Base-by-base conservation (phyloP, 768 basidiomycete species). In the Boletus rubroflammeus region DNA sequence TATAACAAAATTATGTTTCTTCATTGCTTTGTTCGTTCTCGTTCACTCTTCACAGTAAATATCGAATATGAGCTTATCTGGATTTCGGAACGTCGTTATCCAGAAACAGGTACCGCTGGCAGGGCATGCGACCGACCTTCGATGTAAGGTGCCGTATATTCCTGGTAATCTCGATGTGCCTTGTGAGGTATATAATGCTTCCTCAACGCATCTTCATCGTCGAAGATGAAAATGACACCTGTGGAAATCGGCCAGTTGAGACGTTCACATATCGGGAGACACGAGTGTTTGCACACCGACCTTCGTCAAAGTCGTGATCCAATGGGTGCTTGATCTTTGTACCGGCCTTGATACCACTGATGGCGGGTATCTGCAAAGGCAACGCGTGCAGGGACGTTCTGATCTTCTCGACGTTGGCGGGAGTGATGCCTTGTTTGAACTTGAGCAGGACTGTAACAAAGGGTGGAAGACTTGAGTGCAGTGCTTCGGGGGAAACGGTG, bases 191-290 rank as follows among this genome's bases (percentile, higher is more conserved):
- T 1, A 35, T 67, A 67, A 0, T 29, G 44, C 3, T 53, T 54
- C n/a, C 5, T 38, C 26, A 67, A 44, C 19, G 54, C 53, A 13
- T 50, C 48, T 47, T 53, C 52, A 32, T 56, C 54, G 25, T 68
- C 46, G 42, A 68, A 70, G 39, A 63, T 10, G 25, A 67, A 55
- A 25, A 67, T 56, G 29, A 60, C 10, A 14, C 67, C 66, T 69
- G 38, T 31, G 6, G 13, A 32, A 29, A 29, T 45, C 15, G 2
- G 9, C 21, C 35, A 31, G n/a, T 19, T 31, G 29, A 32, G n/a
- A 26, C 13, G 5, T 25, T 36, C 19, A 26, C 6, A 14, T 1
- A 7, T 17, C 5, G 35, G n/a, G 5, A n/a, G 34, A 11, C 15
- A 45, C 8, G 15, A 10, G 15, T 2, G 34, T 25, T n/a, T 6